Evolutionary conservation across 805 yeast species (phyloP).

Genomic region (Lachancea nothofagi): DNA sequence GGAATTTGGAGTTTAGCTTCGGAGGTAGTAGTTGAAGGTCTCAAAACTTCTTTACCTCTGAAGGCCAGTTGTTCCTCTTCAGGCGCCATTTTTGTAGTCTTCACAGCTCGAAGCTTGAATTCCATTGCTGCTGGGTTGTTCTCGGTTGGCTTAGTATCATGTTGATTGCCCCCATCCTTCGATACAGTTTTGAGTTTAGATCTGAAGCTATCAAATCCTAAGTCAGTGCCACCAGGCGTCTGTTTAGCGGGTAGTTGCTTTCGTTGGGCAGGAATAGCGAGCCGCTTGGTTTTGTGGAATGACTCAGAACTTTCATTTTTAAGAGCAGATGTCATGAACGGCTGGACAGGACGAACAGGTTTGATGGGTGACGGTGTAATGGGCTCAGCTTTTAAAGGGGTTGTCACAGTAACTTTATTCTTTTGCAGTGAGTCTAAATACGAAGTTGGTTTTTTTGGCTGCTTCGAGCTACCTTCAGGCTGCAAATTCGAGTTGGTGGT

Average conservation of each 20-base stretch:
- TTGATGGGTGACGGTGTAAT: not conserved
- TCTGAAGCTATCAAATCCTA: not conserved
- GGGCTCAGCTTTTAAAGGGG: not conserved
- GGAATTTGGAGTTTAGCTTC: conserved; percentile 1
- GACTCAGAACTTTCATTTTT: conserved; percentile 3
- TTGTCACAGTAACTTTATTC: conserved; percentile 16
- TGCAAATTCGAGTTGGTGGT: conserved; percentile 5
- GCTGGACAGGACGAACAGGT: not conserved
- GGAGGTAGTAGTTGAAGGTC: too few relatives aligned
- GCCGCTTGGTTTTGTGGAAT: not conserved
- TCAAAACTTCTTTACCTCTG: too few relatives aligned
- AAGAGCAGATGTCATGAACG: conserved; percentile 5
- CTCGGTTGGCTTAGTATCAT: not conserved
- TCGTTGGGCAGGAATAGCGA: conserved; percentile 2
- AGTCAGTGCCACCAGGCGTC: not conserved
- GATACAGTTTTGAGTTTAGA: not conserved
- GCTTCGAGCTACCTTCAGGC: not conserved
- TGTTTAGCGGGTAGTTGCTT: not conserved
- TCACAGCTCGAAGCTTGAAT: too few relatives aligned
- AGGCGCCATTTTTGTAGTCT: too few relatives aligned
- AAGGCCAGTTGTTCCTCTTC: too few relatives aligned
- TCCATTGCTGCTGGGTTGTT: too few relatives aligned
- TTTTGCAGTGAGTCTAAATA: conserved; percentile 18
- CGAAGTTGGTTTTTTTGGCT: conserved; percentile 1
- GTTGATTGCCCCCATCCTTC: not conserved